phyloP scores from a whole-genome alignment of 2,329 filamentous ascomycete genomes.

The Exserohilum rostratum region DNA sequence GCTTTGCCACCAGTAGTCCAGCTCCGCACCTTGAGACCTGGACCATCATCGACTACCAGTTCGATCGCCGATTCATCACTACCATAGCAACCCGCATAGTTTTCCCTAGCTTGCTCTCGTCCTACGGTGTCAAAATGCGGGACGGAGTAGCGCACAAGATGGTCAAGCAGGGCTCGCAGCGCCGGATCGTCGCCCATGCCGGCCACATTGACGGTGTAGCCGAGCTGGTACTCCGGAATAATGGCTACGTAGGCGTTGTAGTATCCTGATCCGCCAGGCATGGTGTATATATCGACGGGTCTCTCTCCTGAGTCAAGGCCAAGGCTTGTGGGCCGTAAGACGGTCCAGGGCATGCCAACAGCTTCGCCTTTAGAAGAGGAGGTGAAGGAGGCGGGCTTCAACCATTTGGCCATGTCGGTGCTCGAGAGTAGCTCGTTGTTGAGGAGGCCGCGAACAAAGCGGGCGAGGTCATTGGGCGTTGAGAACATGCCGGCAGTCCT shows the following conservation, averaged over 20 bases:
- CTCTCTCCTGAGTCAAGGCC: neutral
- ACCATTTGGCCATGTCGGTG: neutral
- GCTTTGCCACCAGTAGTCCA: neutral
- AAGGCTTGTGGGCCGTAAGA: neutral
- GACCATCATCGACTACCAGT: neutral
- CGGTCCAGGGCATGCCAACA: neutral
- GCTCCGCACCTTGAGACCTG: neutral
- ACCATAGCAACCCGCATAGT: neutral
- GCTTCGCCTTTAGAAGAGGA: neutral
- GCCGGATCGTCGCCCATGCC: neutral
- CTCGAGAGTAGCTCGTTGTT: neutral
- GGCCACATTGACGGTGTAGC: neutral
- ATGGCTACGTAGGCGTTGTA: neutral
- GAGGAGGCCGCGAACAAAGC: neutral
- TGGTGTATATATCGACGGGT: neutral
- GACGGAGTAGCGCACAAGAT: neutral
- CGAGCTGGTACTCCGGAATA: neutral
- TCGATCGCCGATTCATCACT: neutral
- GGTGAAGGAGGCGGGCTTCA: neutral
- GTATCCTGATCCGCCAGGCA: neutral
- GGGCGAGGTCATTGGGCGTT: neutral
- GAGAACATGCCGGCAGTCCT: neutral
- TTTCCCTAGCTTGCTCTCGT: neutral
- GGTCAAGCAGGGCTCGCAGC: neutral
- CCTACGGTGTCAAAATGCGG: neutral